Percentiles rank a stretch among this genome's conserved stretches.
These are phyloP conservation scores for Coniferiporia sulphurascens DNA, from an alignment of 1,284 basidiomycete species.

Conservation along the genomic window DNA sequence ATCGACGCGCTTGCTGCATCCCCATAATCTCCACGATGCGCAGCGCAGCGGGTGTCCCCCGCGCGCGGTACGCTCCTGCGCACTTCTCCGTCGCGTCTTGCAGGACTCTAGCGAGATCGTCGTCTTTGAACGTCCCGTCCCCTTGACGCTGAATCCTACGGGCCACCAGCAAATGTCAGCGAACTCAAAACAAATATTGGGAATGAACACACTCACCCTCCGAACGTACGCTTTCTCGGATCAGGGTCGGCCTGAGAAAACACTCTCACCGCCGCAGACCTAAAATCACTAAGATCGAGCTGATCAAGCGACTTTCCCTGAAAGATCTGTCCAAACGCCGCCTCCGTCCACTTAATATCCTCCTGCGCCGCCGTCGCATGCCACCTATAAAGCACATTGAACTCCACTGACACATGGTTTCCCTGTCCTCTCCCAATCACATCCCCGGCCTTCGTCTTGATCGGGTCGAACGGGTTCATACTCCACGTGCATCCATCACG, in stretches of 20 bases:
- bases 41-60: constrained; percentile 36
- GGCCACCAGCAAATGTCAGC: background rate
- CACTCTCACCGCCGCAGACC: constrained; percentile 19
- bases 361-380: constrained; percentile 36
- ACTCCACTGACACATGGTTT: constrained; percentile 48
- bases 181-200: background rate
- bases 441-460: constrained; percentile 10
- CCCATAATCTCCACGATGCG: constrained; percentile 43
- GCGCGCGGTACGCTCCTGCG: constrained; percentile 42
- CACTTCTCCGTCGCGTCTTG: constrained; percentile 38
- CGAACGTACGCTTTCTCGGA: constrained; percentile 33
- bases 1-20: constrained; percentile 38
- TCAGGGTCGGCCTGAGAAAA: constrained; percentile 24
- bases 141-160: constrained; percentile 27
- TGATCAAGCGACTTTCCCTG: constrained; percentile 29
- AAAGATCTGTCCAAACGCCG: constrained; percentile 32
- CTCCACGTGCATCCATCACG: constrained; percentile 42
- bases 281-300: constrained; percentile 29
- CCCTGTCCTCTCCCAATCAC: constrained; percentile 36
- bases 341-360: constrained; percentile 41
- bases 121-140: constrained; percentile 38
- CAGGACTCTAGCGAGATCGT: constrained; percentile 38
- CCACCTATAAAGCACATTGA: constrained; percentile 47
- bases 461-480: constrained; percentile 36
- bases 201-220: constrained; percentile 28